Evolutionary conservation across 1,139 yeast species (phyloP), one percentile per base, ranked within the genome.

Genomic region (Sugiyamaella japonica): DNA sequence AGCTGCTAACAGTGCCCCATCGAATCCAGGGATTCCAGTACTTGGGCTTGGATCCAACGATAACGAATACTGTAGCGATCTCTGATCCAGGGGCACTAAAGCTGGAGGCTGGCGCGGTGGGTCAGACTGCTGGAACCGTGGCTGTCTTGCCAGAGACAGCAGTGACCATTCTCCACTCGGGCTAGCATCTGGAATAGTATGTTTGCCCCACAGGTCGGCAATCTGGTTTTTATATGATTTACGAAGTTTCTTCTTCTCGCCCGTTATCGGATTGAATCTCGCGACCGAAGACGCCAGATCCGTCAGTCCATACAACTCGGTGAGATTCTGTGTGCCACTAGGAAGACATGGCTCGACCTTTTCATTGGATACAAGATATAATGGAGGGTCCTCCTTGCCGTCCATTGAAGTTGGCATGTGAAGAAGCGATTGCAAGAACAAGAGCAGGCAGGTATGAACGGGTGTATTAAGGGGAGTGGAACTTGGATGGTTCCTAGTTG

Each of bases 221-320:
- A 93, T 86, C 67, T 91, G 98, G 62, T 90, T 90, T 70, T 91
- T 93, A 73, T 91, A 93, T 0, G 97, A 89, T 71, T 93, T 93
- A 64, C 99, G 79, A 54, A 93, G 78, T 72, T 93, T 93, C 40
- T 89, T 90, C 50, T 96, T 97, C 64, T 88, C 90, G 0, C 93
- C 80, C 0, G 97, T 96, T 63, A 86, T 95, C 1, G 89, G 85
- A 63, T 88, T 90, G n/a, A 86, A 79, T 64, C 99, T 79, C 1
- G 97, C 96, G 48, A 93, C 85, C 5, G 95, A 84, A 51, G 80
- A 76, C 1, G 97, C 89, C 23, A 91, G 74, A 2, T 78, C 79
- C 43, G 80, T 81, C 44, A 93, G 72, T 0, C 85, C 86, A 64
- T 89, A 93, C 25, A 86, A 70, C 36, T 81, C 73, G 36, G 90